Evolutionary conservation across 2,329 filamentous ascomycete species (phyloP).

Genomic region (Trichophyton equinum): DNA sequence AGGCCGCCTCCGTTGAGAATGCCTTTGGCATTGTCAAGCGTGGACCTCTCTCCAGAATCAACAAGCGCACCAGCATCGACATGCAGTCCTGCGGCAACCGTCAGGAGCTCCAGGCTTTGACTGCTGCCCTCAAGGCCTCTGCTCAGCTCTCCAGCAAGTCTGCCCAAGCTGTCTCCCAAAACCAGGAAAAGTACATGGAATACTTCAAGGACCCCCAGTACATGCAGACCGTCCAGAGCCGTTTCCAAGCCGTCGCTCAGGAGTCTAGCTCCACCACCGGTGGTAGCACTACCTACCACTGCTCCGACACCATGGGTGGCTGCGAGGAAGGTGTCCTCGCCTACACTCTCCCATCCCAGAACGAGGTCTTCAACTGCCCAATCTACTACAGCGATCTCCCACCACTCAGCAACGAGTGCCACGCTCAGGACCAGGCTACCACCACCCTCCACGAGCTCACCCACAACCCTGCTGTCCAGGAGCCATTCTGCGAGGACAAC

Average conservation of each 20-base stretch:
- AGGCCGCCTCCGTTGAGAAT: slow-evolving; percentile 27
- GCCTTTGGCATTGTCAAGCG: neutral
- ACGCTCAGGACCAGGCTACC: slow-evolving; percentile 53
- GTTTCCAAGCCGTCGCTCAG: slow-evolving; percentile 41
- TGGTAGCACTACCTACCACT: slow-evolving; percentile 45
- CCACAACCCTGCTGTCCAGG: slow-evolving; percentile 42
- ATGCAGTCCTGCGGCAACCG: neutral
- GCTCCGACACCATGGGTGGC: slow-evolving; percentile 44
- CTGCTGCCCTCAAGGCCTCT: neutral
- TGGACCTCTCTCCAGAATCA: neutral
- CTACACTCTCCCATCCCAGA: slow-evolving; percentile 45
- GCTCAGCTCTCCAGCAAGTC: slow-evolving; percentile 31
- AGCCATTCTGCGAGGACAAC: slow-evolving; percentile 47
- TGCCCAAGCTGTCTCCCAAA: slow-evolving; percentile 39
- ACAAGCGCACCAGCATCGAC: neutral
- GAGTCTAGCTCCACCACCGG: slow-evolving; percentile 43
- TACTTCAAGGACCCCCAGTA: slow-evolving; percentile 29
- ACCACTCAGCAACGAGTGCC: slow-evolving; percentile 40
- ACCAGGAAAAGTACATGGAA: slow-evolving; percentile 54
- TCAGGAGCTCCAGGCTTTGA: neutral
- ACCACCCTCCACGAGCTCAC: slow-evolving; percentile 55
- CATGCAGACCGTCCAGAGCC: slow-evolving; percentile 39
- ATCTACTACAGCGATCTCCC: slow-evolving; percentile 43
- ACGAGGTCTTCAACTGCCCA: slow-evolving; percentile 50
- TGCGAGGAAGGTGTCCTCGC: slow-evolving; percentile 46